A percentile compares a stretch with the other conserved stretches of the same genome.
These are phyloP conservation scores for Lodderomyces metapsilosis DNA, from an alignment of 1,139 yeast genomes.

Conservation along the genomic window DNA sequence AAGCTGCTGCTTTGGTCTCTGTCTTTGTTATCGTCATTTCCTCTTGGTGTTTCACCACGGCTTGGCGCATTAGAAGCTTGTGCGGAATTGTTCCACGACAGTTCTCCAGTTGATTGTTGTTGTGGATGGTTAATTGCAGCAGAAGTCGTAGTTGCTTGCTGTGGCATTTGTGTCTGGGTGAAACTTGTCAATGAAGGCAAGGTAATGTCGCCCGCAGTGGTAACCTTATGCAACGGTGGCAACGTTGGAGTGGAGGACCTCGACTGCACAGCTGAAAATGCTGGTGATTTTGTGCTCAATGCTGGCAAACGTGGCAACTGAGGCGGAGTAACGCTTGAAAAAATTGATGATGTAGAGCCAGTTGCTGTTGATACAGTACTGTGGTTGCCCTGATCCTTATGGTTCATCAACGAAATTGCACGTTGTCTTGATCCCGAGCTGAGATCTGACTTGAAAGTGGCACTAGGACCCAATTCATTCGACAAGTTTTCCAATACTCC, in stretches of 20 bases:
- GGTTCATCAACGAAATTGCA: constrained; percentile 33
- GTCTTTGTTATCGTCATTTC: constrained; percentile 7
- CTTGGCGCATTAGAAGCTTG: constrained; percentile 3
- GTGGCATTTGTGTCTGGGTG: constrained; percentile 5
- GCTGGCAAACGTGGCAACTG: constrained; percentile 6
- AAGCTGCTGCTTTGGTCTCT: constrained; percentile 16
- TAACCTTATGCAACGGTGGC: constrained; percentile 36
- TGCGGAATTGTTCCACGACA: constrained; percentile 6
- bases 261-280: constrained; percentile 12
- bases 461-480: constrained; percentile 47
- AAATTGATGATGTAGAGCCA: constrained; percentile 11
- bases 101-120: constrained; percentile 6
- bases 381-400: constrained; percentile 5
- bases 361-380: not conserved
- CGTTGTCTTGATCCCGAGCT: constrained; percentile 11
- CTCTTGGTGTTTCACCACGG: constrained; percentile 7
- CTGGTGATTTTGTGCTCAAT: constrained; percentile 4
- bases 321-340: constrained; percentile 16
- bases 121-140: not conserved
- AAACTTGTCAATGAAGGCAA: constrained; percentile 1
- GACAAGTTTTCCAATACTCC: constrained; percentile 63
- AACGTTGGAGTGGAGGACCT: constrained; percentile 19
- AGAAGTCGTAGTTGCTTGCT: constrained; percentile 1
- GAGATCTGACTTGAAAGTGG: constrained; percentile 31
- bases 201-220: constrained; percentile 10